A percentile compares a stretch with the other conserved stretches of the same genome.
Evolutionary conservation across 805 yeast genomes (phyloP).

Genomic region (Cyberlindnera saturnus): DNA sequence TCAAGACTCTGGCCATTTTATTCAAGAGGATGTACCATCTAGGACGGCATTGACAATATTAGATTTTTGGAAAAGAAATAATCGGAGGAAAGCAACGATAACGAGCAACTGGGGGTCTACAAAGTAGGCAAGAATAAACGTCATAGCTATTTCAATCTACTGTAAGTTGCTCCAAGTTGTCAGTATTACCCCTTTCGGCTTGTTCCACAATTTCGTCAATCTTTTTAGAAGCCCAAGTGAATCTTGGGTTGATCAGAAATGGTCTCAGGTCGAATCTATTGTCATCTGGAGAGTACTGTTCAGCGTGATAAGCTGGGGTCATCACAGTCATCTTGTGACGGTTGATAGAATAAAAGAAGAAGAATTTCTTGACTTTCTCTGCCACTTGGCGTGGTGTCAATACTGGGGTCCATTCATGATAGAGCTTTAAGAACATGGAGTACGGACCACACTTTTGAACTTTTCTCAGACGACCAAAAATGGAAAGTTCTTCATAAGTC

Average conservation of each 20-base stretch:
- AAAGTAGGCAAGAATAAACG: not conserved
- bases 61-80: slow-evolving; percentile 41
- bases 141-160: slow-evolving; percentile 33
- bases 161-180: slow-evolving; percentile 32
- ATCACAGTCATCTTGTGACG: slow-evolving; percentile 97
- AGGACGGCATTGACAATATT: slow-evolving; percentile 52
- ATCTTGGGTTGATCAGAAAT: slow-evolving; percentile 85
- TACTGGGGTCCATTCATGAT: slow-evolving; percentile 88
- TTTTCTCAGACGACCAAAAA: slow-evolving; percentile 87
- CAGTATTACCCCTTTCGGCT: slow-evolving; percentile 34
- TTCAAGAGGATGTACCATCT: slow-evolving; percentile 86
- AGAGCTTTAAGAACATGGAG: slow-evolving; percentile 83
- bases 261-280: slow-evolving; percentile 95
- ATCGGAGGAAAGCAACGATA: slow-evolving; percentile 27
- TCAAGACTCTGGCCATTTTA: slow-evolving; percentile 80
- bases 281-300: slow-evolving; percentile 96
- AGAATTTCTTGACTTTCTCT: slow-evolving; percentile 86
- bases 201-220: slow-evolving; percentile 75
- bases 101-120: slow-evolving; percentile 45
- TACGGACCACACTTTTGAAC: slow-evolving; percentile 95
- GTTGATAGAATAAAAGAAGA: slow-evolving; percentile 89
- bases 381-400: slow-evolving; percentile 82
- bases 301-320: slow-evolving; percentile 97
- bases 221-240: slow-evolving; percentile 83
- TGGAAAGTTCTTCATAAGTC: slow-evolving; percentile 88